Conservation (phyloP, 2,329 filamentous ascomycete genomes). For the Trichoderma sp. region DNA sequence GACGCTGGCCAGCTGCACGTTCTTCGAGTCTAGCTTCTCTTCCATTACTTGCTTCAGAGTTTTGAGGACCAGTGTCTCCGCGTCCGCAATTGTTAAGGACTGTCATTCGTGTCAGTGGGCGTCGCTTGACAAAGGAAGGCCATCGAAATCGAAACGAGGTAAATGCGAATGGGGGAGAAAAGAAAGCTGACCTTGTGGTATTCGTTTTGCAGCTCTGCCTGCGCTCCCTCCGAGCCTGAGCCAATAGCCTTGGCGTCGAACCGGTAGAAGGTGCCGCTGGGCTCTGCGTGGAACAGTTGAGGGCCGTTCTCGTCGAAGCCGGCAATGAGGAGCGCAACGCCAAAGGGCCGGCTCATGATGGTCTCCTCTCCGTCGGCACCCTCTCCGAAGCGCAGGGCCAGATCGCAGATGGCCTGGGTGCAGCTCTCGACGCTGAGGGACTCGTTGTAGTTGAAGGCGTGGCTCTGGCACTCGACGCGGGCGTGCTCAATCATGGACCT, state of each 20-base stretch:
- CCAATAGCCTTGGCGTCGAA: constrained; percentile 99
- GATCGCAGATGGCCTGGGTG: constrained; percentile 97
- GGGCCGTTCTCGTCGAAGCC: constrained; percentile 97
- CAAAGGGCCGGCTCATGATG: constrained; percentile 97
- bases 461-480: constrained; percentile 94
- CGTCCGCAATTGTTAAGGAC: constrained; percentile 89
- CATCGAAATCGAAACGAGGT: constrained; percentile 23
- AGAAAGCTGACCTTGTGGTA: constrained; percentile 75
- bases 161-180: constrained; percentile 41
- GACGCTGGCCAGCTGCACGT: constrained; percentile 95
- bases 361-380: constrained; percentile 97
- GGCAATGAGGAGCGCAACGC: constrained; percentile 93
- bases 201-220: constrained; percentile 97
- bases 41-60: constrained; percentile 99
- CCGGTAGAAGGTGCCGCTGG: constrained; percentile 96
- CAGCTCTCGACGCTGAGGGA: constrained; percentile 93
- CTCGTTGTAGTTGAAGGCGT: constrained; percentile 98
- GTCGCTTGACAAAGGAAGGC: neutral
- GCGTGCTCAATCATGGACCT: constrained; percentile 98
- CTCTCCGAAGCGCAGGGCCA: constrained; percentile 95
- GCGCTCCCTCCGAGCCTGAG: constrained; percentile 93
- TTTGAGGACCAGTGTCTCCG: constrained; percentile 93
- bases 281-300: constrained; percentile 96
- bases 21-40: constrained; percentile 98
- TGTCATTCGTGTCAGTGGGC: constrained; percentile 38